These are phyloP conservation scores for Lentinula sp. DNA, from an alignment of 768 basidiomycete species.

Conservation along the genomic window DNA sequence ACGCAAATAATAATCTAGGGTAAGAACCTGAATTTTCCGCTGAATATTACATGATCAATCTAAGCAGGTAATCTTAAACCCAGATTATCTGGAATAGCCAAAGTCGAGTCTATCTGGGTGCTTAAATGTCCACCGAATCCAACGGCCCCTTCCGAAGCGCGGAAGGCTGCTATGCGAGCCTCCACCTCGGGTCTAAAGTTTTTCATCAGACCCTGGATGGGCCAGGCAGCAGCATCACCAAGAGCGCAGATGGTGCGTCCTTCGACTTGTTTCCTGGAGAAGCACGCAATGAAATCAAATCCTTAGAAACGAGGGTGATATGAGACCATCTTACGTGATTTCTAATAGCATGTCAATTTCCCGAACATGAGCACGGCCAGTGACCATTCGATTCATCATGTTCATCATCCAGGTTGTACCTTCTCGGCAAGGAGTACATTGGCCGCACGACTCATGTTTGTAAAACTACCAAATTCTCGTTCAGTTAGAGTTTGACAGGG, in stretches of 20 bases:
- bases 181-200: conserved; percentile 98
- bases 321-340: conserved; percentile 56
- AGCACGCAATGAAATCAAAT: neutral
- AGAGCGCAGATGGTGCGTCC: conserved; percentile 96
- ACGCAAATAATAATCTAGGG: too few species aligned
- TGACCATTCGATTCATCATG: conserved; percentile 97
- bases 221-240: conserved; percentile 98
- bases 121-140: conserved; percentile 81
- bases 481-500: neutral
- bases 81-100: conserved; percentile 72
- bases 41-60: neutral
- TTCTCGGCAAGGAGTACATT: conserved; percentile 91
- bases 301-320: neutral
- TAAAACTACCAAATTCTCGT: conserved; percentile 60
- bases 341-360: conserved; percentile 99
- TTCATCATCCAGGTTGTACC: conserved; percentile 99
- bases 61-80: conserved; percentile 41
- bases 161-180: conserved; percentile 74
- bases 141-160: conserved; percentile 71
- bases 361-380: conserved; percentile 83
- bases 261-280: conserved; percentile 84
- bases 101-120: conserved; percentile 58
- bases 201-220: conserved; percentile 95
- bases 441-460: conserved; percentile 98
- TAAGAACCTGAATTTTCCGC: too few species aligned